Base-by-base conservation (phyloP, 2,329 filamentous ascomycete species). In the Neofusicoccum kwambonambiense region DNA sequence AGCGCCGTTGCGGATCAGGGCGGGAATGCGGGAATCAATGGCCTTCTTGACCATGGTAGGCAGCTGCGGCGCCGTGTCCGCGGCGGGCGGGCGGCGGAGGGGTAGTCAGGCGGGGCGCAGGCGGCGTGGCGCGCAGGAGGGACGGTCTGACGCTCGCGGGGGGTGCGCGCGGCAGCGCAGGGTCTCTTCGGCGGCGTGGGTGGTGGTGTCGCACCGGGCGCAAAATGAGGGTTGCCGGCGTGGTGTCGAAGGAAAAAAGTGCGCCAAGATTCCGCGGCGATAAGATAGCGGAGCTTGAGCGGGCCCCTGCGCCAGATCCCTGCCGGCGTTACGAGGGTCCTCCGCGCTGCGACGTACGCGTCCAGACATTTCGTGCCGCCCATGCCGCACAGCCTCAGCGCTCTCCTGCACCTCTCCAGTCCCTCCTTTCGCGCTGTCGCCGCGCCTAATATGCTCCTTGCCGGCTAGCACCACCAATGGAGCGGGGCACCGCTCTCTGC, bases 1-100 rank as follows among this genome's bases (percentile, higher is more conserved):
- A 39, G 75, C 76, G 44, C 76, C 76, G 68, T 78, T 78, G 17
- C 76, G 75, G 52, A 78, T 78, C 69, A 78, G 67, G 61, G 76
- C 76, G 64, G 76, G 76, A 68, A 78, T 77, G 31, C 76, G 76
- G 45, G 75, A 74, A 65, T 78, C 76, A 69, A 66, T 66, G 44
- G 65, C 65, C 47, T 66, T 66, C 52, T 66, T 66, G 65, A 66
- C 65, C 65, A 66, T 66, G 50, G 37, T 58, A 61, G 41, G 44
- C 42, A 45, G 41, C 61, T 56, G 39, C 51, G 56, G 62, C 62
- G 62, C 52, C 62, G 41, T 19, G 50, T 58, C 62, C 51, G 62
- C 62, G 51, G 62, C 62, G 52, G 17, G 37, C 54, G 27, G 41
- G 27, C 8, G n/a, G 17, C 50, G 61, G 22, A 11, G 12, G 2